Evolutionary conservation across 805 yeast genomes (phyloP).

Genomic region (Candida easanensis): DNA sequence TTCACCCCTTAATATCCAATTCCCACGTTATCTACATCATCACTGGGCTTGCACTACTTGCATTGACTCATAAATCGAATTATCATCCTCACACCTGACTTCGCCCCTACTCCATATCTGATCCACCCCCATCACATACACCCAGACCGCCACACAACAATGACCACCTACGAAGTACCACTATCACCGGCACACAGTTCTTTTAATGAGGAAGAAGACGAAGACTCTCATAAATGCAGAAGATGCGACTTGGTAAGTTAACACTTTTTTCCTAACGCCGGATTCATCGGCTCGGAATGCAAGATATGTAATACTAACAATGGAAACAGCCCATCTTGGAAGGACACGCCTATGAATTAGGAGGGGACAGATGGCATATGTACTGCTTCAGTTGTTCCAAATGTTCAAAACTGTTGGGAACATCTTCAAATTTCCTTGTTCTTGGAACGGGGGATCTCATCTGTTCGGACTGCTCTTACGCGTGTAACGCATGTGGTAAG

Average conservation of each 20-base stretch:
- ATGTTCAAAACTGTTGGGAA: slow-evolving; percentile 74
- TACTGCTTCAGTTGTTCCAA: slow-evolving; percentile 88
- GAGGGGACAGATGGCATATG: slow-evolving; percentile 95
- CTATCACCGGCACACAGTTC: slow-evolving; percentile 11
- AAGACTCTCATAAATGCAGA: slow-evolving; percentile 34
- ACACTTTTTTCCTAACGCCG: background rate
- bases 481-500: slow-evolving; percentile 79
- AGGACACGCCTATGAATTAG: slow-evolving; percentile 94
- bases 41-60: no score
- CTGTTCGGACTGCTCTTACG: slow-evolving; percentile 89
- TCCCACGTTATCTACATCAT: no score
- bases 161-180: slow-evolving; percentile 11
- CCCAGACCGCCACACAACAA: slow-evolving; percentile 3
- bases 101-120: background rate
- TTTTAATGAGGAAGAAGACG: slow-evolving; percentile 18
- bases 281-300: background rate
- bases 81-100: no score
- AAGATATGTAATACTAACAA: background rate
- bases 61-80: no score
- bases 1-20: no score
- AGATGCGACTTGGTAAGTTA: slow-evolving; percentile 36
- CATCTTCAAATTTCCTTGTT: slow-evolving; percentile 86
- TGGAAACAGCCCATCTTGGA: slow-evolving; percentile 54
- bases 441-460: slow-evolving; percentile 90
- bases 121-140: background rate